Base-by-base conservation (phyloP, 805 yeast genomes). In the Myxozyma udenii region DNA sequence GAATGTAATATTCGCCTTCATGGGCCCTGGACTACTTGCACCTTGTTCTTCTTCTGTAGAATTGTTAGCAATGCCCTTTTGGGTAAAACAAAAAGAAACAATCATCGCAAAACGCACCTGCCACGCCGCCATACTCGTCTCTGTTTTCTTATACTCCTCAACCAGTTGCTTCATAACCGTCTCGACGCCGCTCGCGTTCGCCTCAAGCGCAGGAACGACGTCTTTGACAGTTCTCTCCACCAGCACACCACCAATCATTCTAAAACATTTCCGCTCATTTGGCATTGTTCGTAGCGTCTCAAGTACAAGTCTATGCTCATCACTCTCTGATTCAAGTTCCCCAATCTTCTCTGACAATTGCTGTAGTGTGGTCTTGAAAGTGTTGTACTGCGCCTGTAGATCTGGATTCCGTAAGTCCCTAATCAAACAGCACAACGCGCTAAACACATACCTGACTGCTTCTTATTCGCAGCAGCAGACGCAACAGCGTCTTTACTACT, bases 231-330 rank as follows among this genome's bases (percentile, higher is more conserved):
- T 76, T 59, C 86, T 83, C 64, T 89, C 95, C 16, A 90, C 85
- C 28, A 91, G 74, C 2, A 90, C 95, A 7, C 96, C 95, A 23
- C 96, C 97, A 28, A 91, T 78, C 96, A 93, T 88, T 63, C 95
- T 81, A 71, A 81, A 89, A 64, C 97, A 88, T 65, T 83, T 82
- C 55, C 98, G 79, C 41, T 77, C 80, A 1, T 61, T 56, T 22
- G 82, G 81, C 7, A 80, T 72, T 0, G 69, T 71, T 39, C 68
- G 57, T 26, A 85, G 68, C 1, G 91, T 83, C 19, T 74, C 77
- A 12, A 83, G 62, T 1, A 85, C 93, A 16, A 84, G 70, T 33
- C 72, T 72, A 58, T 73, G 76, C 61, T 73, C 76, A 39, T 70
- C 74, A 26, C 66, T 51, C 41, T 73, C 76, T 41, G 65, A 47